Evolutionary conservation across 2,329 filamentous ascomycete species (phyloP).

Genomic region (Penicillium sp.): DNA sequence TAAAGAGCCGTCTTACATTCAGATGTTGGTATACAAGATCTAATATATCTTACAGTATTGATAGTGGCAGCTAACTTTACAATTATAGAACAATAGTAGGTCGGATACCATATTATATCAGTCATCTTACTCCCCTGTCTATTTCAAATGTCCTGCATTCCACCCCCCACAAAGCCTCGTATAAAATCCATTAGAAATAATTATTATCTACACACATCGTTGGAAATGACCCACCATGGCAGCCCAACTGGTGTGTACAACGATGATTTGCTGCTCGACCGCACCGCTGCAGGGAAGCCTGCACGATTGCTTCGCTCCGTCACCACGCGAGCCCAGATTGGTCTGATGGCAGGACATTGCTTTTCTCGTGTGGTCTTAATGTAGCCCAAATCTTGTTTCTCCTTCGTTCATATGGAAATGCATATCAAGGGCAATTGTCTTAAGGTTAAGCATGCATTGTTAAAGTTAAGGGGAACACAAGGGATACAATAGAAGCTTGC

Average conservation of each 20-base stretch:
- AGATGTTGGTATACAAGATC: background rate
- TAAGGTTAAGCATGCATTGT: background rate
- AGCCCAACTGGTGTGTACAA: constrained; percentile 22
- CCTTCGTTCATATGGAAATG: background rate
- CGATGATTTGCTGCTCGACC: constrained; percentile 18
- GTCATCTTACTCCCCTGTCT: background rate
- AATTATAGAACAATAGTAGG: background rate
- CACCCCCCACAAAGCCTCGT: background rate
- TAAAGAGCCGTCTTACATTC: background rate
- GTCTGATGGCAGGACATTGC: background rate
- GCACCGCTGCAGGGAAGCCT: constrained; percentile 15
- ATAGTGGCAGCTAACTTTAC: background rate
- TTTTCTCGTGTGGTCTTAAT: background rate
- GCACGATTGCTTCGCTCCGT: constrained; percentile 13
- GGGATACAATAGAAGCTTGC: background rate
- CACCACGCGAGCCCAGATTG: constrained; percentile 17
- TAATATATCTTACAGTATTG: background rate
- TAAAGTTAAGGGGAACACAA: background rate
- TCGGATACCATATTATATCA: background rate
- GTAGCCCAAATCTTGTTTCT: background rate
- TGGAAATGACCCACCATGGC: constrained; percentile 15
- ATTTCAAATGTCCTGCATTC: background rate
- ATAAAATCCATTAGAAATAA: background rate
- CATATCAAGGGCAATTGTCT: background rate
- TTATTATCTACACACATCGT: constrained; percentile 13